A percentile compares a stretch with the other conserved stretches of the same genome.
Conservation (phyloP, 345 rosid genomes). For the thale cress (Arabidopsis thaliana) region DNA sequence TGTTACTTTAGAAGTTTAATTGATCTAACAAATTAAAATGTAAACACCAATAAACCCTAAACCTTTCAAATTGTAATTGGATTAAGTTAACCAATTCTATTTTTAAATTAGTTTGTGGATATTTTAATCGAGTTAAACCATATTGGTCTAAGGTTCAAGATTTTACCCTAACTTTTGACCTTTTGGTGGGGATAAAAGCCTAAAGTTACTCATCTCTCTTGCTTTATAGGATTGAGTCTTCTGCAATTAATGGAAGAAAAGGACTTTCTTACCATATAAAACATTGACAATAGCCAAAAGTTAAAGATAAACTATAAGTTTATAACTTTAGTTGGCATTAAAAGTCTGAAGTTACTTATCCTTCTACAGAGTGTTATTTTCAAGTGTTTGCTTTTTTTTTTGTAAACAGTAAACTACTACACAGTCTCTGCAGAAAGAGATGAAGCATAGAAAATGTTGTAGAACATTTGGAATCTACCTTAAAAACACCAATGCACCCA, state of each 20-base stretch:
- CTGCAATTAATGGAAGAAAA: background rate
- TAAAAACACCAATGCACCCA: slow-evolving; percentile 15
- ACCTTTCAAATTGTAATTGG: too few relatives aligned
- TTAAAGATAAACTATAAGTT: slow-evolving; percentile 16
- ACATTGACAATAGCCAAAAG: background rate
- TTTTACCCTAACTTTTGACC: background rate
- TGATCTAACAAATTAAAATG: too few relatives aligned
- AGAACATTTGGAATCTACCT: slow-evolving; percentile 20
- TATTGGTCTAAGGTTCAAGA: background rate
- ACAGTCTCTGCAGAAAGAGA: slow-evolving; percentile 39
- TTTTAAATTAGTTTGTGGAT: background rate
- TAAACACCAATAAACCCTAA: too few relatives aligned
- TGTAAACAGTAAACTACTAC: slow-evolving; percentile 43
- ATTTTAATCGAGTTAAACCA: background rate
- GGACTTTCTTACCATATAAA: background rate
- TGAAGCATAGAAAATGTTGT: slow-evolving; percentile 30
- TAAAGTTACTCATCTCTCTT: background rate
- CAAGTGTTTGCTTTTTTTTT: slow-evolving; percentile 32
- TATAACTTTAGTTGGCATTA: slow-evolving; percentile 25
- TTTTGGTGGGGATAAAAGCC: background rate
- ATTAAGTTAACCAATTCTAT: background rate
- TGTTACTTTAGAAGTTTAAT: background rate
- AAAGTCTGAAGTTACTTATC: slow-evolving; percentile 33
- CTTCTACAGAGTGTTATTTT: slow-evolving; percentile 36
- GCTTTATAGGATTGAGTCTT: background rate